phyloP scores from a whole-genome alignment of 2,329 filamentous ascomycete species.

The Iodosphaeria phyllophila region DNA sequence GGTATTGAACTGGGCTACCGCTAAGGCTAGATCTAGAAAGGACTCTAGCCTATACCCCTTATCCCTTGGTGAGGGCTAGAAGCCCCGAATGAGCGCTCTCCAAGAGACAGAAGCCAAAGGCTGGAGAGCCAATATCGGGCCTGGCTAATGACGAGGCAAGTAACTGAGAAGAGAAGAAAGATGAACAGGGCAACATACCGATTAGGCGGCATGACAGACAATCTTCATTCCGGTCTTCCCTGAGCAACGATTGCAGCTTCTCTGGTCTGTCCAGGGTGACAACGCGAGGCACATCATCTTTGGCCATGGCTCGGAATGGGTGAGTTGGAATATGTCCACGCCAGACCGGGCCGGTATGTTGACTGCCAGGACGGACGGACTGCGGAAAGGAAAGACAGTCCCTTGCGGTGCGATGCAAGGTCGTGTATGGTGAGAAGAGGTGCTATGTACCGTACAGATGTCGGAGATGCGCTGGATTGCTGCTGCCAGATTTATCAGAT shows the following conservation, averaged over 20 bases:
- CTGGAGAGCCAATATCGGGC: conserved; percentile 1
- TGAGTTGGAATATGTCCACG: too few relatives aligned
- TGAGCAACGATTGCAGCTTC: conserved; percentile 37
- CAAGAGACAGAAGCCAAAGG: conserved; percentile 1
- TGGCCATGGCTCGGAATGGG: conserved; percentile 18
- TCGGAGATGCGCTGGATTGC: too few relatives aligned
- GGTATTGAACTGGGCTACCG: too few relatives aligned
- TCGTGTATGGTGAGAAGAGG: too few relatives aligned
- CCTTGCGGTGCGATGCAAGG: too few relatives aligned
- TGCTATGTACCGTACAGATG: too few relatives aligned
- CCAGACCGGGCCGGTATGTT: conserved; percentile 1
- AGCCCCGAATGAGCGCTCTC: too few relatives aligned
- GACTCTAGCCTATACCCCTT: too few relatives aligned
- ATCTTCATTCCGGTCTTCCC: conserved; percentile 39
- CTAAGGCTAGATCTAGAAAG: too few relatives aligned
- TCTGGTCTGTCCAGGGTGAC: conserved; percentile 39
- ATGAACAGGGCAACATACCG: conserved; percentile 35
- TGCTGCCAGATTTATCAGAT: too few relatives aligned
- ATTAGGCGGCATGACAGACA: conserved; percentile 54
- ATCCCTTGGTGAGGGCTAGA: too few relatives aligned
- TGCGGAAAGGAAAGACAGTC: not conserved
- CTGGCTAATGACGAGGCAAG: not conserved
- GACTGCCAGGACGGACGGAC: not conserved
- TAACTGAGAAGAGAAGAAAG: not conserved
- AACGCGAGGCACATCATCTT: conserved; percentile 29